These are phyloP conservation scores for Cercophora samala DNA, from an alignment of 495 filamentous ascomycete genomes.

Conservation along the genomic window DNA sequence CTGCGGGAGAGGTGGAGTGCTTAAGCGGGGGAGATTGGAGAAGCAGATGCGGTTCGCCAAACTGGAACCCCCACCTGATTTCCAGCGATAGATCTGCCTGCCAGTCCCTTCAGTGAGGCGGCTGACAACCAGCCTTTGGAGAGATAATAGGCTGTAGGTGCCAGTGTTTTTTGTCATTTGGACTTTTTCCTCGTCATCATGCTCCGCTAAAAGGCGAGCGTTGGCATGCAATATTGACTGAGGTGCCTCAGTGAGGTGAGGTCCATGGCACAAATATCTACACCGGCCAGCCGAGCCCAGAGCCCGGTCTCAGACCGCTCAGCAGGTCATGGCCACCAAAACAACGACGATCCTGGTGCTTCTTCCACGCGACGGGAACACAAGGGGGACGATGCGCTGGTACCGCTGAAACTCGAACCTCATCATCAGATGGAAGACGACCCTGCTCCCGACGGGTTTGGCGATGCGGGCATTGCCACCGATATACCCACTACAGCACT, in stretches of 20 bases:
- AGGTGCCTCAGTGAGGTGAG: not conserved
- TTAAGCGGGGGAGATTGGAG: conserved; percentile 6
- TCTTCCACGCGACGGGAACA: too few species aligned
- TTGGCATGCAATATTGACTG: not conserved
- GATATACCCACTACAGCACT: not conserved
- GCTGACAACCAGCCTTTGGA: not conserved
- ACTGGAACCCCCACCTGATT: not conserved
- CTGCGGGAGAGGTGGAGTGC: not conserved
- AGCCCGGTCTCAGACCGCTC: conserved; percentile 2
- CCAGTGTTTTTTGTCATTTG: not conserved
- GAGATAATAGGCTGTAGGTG: conserved; percentile 1
- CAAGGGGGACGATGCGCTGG: conserved; percentile 4
- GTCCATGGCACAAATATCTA: conserved; percentile 6
- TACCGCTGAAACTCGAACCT: not conserved
- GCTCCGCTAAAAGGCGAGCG: not conserved
- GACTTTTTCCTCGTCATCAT: not conserved
- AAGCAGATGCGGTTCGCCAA: not conserved
- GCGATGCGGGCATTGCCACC: conserved; percentile 8
- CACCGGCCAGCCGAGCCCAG: conserved; percentile 16
- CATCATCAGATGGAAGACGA: not conserved
- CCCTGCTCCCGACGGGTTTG: not conserved
- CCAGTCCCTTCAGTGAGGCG: not conserved
- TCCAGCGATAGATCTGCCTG: conserved; percentile 3
- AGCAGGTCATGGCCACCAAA: not conserved
- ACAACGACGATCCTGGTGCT: not conserved